Evolutionary conservation across 140 eudicot species (phyloP), one percentile per base, ranked within the genome.

Genomic region (Oenanthe javanica): DNA sequence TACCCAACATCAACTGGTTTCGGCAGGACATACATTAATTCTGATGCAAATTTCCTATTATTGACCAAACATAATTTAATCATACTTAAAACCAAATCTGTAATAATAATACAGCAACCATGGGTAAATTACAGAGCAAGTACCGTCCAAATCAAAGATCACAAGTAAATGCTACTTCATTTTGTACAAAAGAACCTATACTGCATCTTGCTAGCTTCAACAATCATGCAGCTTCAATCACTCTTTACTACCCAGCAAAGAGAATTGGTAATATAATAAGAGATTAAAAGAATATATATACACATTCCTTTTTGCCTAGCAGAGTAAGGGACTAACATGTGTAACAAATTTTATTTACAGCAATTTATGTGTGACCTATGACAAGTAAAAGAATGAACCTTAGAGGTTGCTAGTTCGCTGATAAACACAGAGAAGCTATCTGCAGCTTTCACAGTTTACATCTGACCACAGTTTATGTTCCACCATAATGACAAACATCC

Each of bases 101-200:
- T 5, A 31, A 36, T 14, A 70, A 6, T 70, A 47, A 38, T 27
- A 69, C 75, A 12, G n/a, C 48, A 69, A 36, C 18, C 46, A 69
- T 36, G 75, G 14, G 2, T 4, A 36, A 15, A 70, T 15, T 13
- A 38, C 49, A 70, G n/a, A 70, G 48, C 10, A 70, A 70, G n/a
- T 31, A 0, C n/a, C 15, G 46, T 70, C 18, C 11, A 70, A 16
- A 38, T 36, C 4, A 36, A 25, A 70, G 11, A 38, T 31, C n/a
- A 70, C 10, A 38, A 38, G 11, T 31, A 31, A 38, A 38, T 38
- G 47, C n/a, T 70, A 5, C 21, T 70, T 36, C 46, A 5, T 70
- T 70, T 18, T 6, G 75, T 16, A 70, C 75, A 70, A 70, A 70
- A 71, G 50, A 71, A 71, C 76, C 48, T 40, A 71, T 71, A 18